Evolutionary conservation across 2,329 filamentous ascomycete genomes (phyloP), one percentile per base, ranked within the genome.

Genomic region (Laburnicola sp.): DNA sequence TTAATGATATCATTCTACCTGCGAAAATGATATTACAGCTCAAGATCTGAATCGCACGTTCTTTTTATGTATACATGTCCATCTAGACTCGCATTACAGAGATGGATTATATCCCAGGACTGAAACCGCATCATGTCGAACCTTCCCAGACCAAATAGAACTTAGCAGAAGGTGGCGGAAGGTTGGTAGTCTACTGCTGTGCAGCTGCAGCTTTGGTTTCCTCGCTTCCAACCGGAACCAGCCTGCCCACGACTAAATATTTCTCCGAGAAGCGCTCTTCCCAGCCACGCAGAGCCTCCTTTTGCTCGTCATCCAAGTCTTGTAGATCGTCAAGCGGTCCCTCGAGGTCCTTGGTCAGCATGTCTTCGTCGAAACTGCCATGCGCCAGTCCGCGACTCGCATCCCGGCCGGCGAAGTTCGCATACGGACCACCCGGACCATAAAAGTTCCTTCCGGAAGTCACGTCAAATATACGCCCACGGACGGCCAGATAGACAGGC

Each of bases 341-440:
- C 50, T 94, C 84, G 48, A 97, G 76, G 72, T 97, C 88, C 78
- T 93, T 85, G 16, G 94, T 97, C 75, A 97, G 77, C 91, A 97
- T 96, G 5, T 92, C 88, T 78, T 89, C 85, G 70, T 97, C 94
- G 73, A 99, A 97, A 76, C 90, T 96, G 52, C 92, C 90, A 73
- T 84, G 89, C 1, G 94, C 93, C 53, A 99, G 77, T 1, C 94
- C 94, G 45, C 93, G 82, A 58, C 84, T 91, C 21, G 94, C 94
- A 74, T 99, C 94, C 34, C 92, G 81, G 0, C 94, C 94, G 0
- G 94, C 94, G 70, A 99, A 99, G 77, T 97, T 97, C 73, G 87
- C 86, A 74, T 99, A 99, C 2, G 93, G 91, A 0, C 93, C 93
- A 9, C 91, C 92, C 21, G 94, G 94, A 3, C 94, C 94, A 76